phyloP scores from a whole-genome alignment of 2,329 filamentous ascomycete species.

The Dothistroma pini region DNA sequence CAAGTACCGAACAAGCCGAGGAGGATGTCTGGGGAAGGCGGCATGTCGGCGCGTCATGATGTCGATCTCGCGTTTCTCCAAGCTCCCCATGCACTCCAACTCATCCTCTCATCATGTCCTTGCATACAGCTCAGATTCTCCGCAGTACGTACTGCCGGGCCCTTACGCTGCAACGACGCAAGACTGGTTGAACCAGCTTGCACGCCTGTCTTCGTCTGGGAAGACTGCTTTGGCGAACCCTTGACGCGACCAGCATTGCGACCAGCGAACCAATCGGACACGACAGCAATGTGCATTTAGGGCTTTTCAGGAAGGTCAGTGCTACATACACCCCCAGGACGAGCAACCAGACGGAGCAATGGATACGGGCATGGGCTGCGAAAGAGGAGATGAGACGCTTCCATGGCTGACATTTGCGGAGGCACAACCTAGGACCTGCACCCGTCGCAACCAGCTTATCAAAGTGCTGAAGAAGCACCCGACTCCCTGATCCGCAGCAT shows the following conservation, averaged over 20 bases:
- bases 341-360: background rate
- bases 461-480: background rate
- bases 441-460: background rate
- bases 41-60: background rate
- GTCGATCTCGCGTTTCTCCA: background rate
- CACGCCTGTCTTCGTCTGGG: background rate
- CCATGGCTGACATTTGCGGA: slow-evolving; percentile 5
- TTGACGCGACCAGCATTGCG: background rate
- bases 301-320: background rate
- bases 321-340: background rate
- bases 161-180: background rate
- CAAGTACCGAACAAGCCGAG: background rate
- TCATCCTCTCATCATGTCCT: background rate
- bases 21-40: background rate
- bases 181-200: background rate
- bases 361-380: background rate
- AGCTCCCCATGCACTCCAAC: background rate
- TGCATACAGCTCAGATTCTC: slow-evolving; percentile 1
- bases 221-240: background rate
- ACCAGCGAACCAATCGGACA: background rate
- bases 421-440: background rate
- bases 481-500: background rate
- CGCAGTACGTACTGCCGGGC: slow-evolving; percentile 2
- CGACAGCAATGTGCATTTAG: background rate
- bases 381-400: slow-evolving; percentile 5